A percentile compares a stretch with the other conserved stretches of the same genome.
phyloP scores from a whole-genome alignment of 2,329 filamentous ascomycete genomes.

The Sporothrix brasiliensis region DNA sequence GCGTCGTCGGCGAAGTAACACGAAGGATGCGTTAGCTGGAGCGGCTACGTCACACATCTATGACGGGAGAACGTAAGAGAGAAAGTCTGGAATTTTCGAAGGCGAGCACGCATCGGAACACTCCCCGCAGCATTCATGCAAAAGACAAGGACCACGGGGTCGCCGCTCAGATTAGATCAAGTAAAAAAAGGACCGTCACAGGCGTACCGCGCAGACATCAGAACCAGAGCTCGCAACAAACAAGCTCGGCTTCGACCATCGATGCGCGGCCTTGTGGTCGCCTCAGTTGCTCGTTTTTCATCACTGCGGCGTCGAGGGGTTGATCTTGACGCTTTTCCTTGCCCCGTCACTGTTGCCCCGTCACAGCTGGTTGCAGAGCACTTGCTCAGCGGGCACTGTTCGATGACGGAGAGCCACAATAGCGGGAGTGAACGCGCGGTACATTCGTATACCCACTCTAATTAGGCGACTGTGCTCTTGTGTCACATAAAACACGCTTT shows the following conservation, averaged over 20 bases:
- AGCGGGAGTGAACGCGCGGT: not conserved
- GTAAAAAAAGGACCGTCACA: slow-evolving; percentile 54
- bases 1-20: slow-evolving; percentile 44
- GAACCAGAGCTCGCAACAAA: slow-evolving; percentile 51
- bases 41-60: not conserved
- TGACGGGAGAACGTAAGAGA: slow-evolving; percentile 31
- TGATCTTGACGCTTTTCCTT: too few relatives aligned
- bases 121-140: too few relatives aligned
- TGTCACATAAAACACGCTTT: not conserved
- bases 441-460: not conserved
- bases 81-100: slow-evolving; percentile 36
- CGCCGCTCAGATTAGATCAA: slow-evolving; percentile 67
- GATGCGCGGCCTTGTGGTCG: slow-evolving; percentile 36
- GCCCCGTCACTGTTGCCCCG: not conserved
- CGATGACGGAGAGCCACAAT: not conserved
- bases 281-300: slow-evolving; percentile 53
- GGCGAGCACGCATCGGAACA: not conserved
- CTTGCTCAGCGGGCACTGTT: not conserved
- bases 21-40: slow-evolving; percentile 39
- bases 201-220: slow-evolving; percentile 47
- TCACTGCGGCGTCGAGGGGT: slow-evolving; percentile 33
- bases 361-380: not conserved
- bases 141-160: slow-evolving; percentile 31
- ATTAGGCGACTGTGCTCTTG: not conserved
- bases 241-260: slow-evolving; percentile 54